Conservation (phyloP, 2,329 filamentous ascomycete species). For the Ilyonectria destructans region DNA sequence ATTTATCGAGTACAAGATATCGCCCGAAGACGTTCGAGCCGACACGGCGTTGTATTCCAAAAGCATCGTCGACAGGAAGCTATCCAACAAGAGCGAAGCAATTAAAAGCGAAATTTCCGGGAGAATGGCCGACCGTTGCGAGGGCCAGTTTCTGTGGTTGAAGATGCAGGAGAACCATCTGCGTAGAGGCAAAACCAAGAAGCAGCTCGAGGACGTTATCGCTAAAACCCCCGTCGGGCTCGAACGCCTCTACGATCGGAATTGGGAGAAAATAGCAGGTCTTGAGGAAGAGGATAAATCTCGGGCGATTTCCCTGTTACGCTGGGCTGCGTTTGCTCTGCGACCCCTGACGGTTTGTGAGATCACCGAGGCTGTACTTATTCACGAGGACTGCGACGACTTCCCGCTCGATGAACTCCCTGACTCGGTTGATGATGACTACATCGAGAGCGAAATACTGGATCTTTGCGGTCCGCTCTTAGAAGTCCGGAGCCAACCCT, state of each 20-base stretch:
- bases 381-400: too few species aligned
- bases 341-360: conserved; percentile 32
- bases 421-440: too few species aligned
- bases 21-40: conserved; percentile 37
- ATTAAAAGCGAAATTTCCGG: not conserved
- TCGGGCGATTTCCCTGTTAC: conserved; percentile 51
- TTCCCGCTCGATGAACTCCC: too few species aligned
- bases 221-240: conserved; percentile 48
- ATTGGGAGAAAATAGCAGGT: too few species aligned
- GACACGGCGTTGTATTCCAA: not conserved
- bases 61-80: not conserved
- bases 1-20: conserved; percentile 25
- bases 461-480: too few species aligned
- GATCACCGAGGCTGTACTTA: too few species aligned
- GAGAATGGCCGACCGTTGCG: conserved; percentile 46
- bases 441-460: too few species aligned
- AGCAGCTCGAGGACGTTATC: conserved; percentile 50
- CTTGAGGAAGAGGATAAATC: too few species aligned
- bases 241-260: too few species aligned
- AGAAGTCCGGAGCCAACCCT: too few species aligned
- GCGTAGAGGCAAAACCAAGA: conserved; percentile 46
- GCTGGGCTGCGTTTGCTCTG: conserved; percentile 48
- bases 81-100: not conserved
- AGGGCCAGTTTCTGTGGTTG: conserved; percentile 56
- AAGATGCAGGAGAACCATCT: conserved; percentile 53